Percentiles rank a stretch among this genome's conserved stretches.
phyloP scores from a whole-genome alignment of 129 eudicot species.

The Mikania micrantha region DNA sequence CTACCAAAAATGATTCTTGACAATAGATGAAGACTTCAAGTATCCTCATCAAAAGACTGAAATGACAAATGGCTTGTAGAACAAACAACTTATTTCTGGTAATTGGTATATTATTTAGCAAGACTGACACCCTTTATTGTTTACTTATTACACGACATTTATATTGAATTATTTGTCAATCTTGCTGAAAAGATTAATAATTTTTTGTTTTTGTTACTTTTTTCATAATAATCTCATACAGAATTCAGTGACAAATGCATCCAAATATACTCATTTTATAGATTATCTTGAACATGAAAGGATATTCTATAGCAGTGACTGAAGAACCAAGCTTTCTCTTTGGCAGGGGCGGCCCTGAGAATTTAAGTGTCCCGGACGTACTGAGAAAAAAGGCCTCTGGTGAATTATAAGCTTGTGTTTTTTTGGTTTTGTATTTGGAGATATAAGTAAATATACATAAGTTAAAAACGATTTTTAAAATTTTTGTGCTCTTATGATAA shows the following conservation, averaged over 20 bases:
- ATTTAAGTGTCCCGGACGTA: too few species aligned
- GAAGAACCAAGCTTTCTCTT: neutral
- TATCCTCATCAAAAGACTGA: constrained; percentile 19
- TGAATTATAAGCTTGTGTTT: too few species aligned
- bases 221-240: too few species aligned
- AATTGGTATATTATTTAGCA: neutral
- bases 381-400: too few species aligned
- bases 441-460: too few species aligned
- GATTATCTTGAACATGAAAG: neutral
- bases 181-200: neutral
- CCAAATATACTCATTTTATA: neutral
- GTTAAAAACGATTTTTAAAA: too few species aligned
- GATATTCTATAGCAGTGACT: neutral
- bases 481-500: too few species aligned
- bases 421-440: too few species aligned
- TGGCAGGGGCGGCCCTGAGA: too few species aligned
- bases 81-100: constrained; percentile 2
- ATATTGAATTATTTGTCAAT: neutral
- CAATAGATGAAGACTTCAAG: constrained; percentile 53
- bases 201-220: neutral
- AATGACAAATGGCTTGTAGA: neutral
- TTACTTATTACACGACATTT: neutral
- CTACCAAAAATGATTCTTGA: constrained; percentile 41
- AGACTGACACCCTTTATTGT: neutral
- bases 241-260: neutral